These are phyloP conservation scores for Calonectria multiphialidica DNA, from an alignment of 2,329 filamentous ascomycete genomes.

Conservation along the genomic window DNA sequence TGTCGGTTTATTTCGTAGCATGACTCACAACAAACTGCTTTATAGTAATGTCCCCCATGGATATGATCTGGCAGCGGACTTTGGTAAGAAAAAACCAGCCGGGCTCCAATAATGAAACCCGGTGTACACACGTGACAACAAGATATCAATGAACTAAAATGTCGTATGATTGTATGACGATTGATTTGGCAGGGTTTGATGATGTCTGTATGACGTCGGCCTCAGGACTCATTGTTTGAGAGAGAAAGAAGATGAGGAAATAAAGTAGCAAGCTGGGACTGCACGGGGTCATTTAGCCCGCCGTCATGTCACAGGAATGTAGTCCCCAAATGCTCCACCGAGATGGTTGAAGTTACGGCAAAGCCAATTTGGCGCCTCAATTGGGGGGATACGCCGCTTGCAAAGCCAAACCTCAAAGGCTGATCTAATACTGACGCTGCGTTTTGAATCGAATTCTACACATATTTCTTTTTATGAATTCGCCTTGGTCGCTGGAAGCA, in stretches of 20 bases:
- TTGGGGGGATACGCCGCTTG: neutral
- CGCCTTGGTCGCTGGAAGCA: no score
- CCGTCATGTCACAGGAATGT: neutral
- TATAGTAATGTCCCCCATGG: neutral
- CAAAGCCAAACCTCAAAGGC: neutral
- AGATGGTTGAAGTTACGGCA: neutral
- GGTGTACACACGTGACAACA: no score
- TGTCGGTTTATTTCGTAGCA: no score
- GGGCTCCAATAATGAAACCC: neutral
- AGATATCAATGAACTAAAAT: neutral
- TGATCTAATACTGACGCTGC: no score
- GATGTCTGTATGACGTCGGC: neutral
- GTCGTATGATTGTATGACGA: neutral
- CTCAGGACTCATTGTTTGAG: neutral
- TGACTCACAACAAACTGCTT: neutral
- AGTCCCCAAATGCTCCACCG: neutral
- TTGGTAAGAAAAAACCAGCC: neutral
- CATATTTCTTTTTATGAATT: neutral
- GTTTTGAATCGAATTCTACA: neutral
- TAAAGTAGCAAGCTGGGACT: neutral
- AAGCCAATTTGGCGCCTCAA: neutral
- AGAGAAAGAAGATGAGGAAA: no score
- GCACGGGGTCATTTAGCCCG: neutral
- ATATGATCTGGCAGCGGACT: neutral
- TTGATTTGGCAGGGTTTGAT: neutral